Base-by-base conservation (phyloP, 1,284 basidiomycete genomes). In the Tremellales sp. region DNA sequence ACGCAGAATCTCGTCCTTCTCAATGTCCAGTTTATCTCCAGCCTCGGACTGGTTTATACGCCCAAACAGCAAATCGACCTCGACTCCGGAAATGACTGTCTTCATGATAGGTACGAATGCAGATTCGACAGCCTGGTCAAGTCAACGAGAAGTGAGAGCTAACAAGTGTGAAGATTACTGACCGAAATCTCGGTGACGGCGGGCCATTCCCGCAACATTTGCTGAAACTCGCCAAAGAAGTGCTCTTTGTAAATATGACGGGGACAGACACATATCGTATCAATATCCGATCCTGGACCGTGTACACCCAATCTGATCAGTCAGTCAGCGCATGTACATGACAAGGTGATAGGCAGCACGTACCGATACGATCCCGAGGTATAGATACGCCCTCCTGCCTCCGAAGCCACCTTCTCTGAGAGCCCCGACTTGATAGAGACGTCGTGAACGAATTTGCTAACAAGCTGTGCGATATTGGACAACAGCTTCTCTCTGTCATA, bases 181-280 rank as follows among this genome's bases (percentile, higher is more conserved):
- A 94, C 91, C 60, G 92, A 86, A 57, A 94, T 86, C 65, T 97
- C 92, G 3, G 85, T 82, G 19, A 85, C 88, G 24, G 90, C 93
- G 41, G 93, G 89, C 61, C 86, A 77, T 40, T 87, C 85, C 62
- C 83, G 83, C 49, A 99, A 78, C 87, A 97, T 91, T 27, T 82
- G 79, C 69, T 92, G 89, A 64, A 99, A 96, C 31, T 86, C 80
- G 0, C 86, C 84, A 66, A 97, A 97, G 77, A 98, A 98, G 77
- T 98, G 91, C 64, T 97, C 92, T 56, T 90, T 81, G 56, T 86
- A 87, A 48, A 98, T 87, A 73, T 97, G 91, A 72, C 92, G 90
- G 4, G 94, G 94, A 25, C 96, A 96, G 24, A 98, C 94, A 70
- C 92, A 92, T 29, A 99, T 79, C n/a, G 93, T 97, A 77, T 99